These are phyloP conservation scores for Alternaria burnsii DNA, from an alignment of 2,329 filamentous ascomycete species.

Conservation along the genomic window DNA sequence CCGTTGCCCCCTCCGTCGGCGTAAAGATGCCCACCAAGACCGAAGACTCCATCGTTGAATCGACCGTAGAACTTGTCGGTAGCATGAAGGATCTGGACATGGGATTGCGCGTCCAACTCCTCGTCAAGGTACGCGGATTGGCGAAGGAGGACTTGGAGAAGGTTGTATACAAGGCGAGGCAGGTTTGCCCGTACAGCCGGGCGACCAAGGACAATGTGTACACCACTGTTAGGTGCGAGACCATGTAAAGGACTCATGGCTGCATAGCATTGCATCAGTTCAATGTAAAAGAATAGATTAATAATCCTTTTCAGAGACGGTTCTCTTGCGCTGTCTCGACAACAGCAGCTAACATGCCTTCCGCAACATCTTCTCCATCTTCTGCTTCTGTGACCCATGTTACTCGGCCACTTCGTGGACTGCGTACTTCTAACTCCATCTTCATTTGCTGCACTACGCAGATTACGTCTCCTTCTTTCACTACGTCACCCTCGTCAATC, in stretches of 20 bases:
- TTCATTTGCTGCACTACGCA: constrained; percentile 73
- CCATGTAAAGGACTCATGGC: constrained; percentile 21
- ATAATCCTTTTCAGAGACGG: not conserved
- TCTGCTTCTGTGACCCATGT: constrained; percentile 63
- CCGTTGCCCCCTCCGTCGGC: constrained; percentile 51
- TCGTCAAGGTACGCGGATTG: constrained; percentile 47
- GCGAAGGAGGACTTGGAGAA: constrained; percentile 48
- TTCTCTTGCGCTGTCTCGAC: constrained; percentile 48
- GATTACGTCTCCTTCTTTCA: constrained; percentile 64
- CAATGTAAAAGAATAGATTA: not conserved
- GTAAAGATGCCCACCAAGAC: constrained; percentile 53
- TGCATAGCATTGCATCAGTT: not conserved
- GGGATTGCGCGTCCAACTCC: constrained; percentile 56
- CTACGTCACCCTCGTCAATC: constrained; percentile 63
- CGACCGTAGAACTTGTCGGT: constrained; percentile 56
- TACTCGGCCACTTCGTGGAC: constrained; percentile 57
- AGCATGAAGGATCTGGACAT: constrained; percentile 57
- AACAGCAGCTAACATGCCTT: constrained; percentile 63
- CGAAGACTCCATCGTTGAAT: constrained; percentile 53
- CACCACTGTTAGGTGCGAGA: constrained; percentile 32
- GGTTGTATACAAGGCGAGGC: constrained; percentile 46
- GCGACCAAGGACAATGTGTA: constrained; percentile 48
- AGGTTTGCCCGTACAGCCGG: constrained; percentile 48
- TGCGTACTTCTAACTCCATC: constrained; percentile 72
- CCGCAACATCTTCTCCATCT: constrained; percentile 64